Percentiles rank a stretch among this genome's conserved stretches.
phyloP scores from a whole-genome alignment of 2,329 filamentous ascomycete genomes.

The Fusarium sp. region DNA sequence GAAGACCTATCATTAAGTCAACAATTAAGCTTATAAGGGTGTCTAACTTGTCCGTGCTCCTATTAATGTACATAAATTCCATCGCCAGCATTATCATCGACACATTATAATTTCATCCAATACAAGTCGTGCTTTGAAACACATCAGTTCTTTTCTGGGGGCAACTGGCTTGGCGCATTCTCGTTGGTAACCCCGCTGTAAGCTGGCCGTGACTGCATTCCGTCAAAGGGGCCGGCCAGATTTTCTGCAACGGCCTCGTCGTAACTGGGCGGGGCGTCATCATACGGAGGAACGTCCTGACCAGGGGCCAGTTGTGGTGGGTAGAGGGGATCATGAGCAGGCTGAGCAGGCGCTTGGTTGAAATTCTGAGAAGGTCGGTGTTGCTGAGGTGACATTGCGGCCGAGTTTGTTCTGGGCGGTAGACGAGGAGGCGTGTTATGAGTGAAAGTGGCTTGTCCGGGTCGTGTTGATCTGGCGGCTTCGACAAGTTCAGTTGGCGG shows the following conservation, averaged over 20 bases:
- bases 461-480: constrained; percentile 55
- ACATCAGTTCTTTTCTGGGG: constrained; percentile 52
- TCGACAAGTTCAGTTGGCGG: constrained; percentile 81
- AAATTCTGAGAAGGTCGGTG: constrained; percentile 38
- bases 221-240: constrained; percentile 74
- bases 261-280: constrained; percentile 92
- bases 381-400: constrained; percentile 24
- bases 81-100: constrained; percentile 23
- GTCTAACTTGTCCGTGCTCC: constrained; percentile 10
- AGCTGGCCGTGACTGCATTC: constrained; percentile 65
- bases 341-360: constrained; percentile 43
- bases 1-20: constrained; percentile 1
- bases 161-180: constrained; percentile 64
- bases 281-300: constrained; percentile 59
- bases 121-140: background rate
- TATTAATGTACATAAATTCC: constrained; percentile 8
- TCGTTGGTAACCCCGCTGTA: constrained; percentile 72
- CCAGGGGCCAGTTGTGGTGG: constrained; percentile 62
- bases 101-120: constrained; percentile 11
- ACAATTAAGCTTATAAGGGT: background rate
- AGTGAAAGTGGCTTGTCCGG: constrained; percentile 51
- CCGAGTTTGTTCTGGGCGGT: constrained; percentile 48
- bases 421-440: constrained; percentile 47
- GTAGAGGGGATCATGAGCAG: constrained; percentile 61
- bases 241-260: constrained; percentile 89